Evolutionary conservation across 495 filamentous ascomycete species (phyloP), one percentile per base, ranked within the genome.

Genomic region (Penicillium maclennaniae): DNA sequence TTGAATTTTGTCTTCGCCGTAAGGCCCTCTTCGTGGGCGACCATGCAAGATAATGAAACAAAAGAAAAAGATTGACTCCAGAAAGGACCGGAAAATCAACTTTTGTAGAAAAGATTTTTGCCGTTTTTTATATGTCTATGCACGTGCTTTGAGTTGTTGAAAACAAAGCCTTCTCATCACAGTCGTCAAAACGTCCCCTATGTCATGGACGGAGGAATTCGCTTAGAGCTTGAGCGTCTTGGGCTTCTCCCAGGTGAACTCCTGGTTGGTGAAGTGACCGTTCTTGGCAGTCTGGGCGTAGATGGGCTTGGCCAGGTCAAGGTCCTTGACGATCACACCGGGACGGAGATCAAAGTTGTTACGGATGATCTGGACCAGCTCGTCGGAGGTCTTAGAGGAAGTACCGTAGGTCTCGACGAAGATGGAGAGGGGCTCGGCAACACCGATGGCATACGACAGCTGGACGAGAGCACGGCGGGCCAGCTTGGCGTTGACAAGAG

Each of bases 201-300:
- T 49, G 45, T 51, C 26, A 63, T 53, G 54, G 48, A 51, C 26
- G 47, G 50, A 62, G 56, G 28, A 46, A 52, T 54, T 49, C 61
- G 57, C 61, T 81, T 95, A 97, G 73, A 87, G 84, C 77, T 87
- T 89, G 65, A 98, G 87, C 58, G 78, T 68, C 89, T 96, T 96
- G 63, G 93, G 92, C 82, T 96, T 84, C 87, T 98, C 93, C 93
- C 93, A 98, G 72, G 78, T 80, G 84, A 97, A 98, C 69, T 78
- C 78, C 83, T 96, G 93, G 87, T 96, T 93, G 75, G 92, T 95
- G 80, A 98, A 98, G 83, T 98, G 93, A 64, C 92, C 93, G 75
- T 97, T 97, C 88, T 96, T 96, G 68, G 93, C 93, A 26, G 93
- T 98, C 80, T 92, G 81, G 85, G 82, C 84, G 86, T 98, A 98